Evolutionary conservation across 2,329 filamentous ascomycete species (phyloP).

Genomic region (Talaromyces verruculosus): DNA sequence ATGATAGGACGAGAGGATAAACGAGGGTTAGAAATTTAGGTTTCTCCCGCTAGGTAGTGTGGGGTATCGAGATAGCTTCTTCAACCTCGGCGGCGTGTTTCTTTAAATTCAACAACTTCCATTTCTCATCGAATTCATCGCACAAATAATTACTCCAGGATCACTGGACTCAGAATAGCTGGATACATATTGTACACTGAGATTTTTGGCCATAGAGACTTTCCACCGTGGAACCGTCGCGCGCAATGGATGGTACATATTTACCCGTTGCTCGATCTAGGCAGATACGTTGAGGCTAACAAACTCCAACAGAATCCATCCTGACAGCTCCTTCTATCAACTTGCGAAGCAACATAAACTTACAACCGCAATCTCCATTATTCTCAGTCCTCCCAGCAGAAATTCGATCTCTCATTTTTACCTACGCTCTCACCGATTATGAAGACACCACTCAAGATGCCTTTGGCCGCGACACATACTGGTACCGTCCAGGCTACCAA

Average conservation of each 20-base stretch:
- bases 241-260: not conserved
- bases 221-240: not conserved
- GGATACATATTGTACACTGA: not conserved
- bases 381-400: conserved; percentile 50
- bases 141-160: not conserved
- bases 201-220: not conserved
- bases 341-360: conserved; percentile 12
- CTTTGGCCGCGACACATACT: conserved; percentile 39
- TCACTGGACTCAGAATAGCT: not conserved
- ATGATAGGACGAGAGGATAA: not conserved
- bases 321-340: conserved; percentile 8
- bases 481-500: conserved; percentile 44
- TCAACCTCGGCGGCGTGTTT: not conserved
- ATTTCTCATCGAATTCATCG: not conserved
- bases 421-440: conserved; percentile 41
- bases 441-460: conserved; percentile 30
- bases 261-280: not conserved
- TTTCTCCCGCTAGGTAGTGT: not conserved
- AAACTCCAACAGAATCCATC: not conserved
- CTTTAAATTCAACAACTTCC: not conserved
- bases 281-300: not conserved
- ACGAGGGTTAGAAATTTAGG: not conserved
- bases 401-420: conserved; percentile 52
- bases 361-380: conserved; percentile 30
- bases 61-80: not conserved